phyloP scores from a whole-genome alignment of 768 basidiomycete genomes.

The Pisolithus sp. region DNA sequence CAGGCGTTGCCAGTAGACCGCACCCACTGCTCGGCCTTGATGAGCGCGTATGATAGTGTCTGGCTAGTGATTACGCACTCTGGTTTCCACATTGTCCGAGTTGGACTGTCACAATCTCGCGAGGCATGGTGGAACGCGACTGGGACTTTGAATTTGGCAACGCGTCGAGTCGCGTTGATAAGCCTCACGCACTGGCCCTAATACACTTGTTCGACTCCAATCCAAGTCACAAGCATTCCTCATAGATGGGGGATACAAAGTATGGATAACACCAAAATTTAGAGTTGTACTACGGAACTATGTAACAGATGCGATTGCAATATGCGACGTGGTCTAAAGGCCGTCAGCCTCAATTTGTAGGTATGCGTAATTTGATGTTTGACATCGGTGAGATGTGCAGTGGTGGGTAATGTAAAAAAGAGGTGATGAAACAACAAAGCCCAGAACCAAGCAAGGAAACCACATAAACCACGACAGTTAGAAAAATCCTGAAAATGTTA shows the following conservation, averaged over 20 bases:
- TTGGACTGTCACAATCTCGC: slow-evolving; percentile 78
- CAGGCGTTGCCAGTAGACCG: slow-evolving; percentile 96
- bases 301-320: slow-evolving; percentile 7
- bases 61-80: slow-evolving; percentile 44
- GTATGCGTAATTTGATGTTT: slow-evolving; percentile 24
- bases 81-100: slow-evolving; percentile 93
- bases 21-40: slow-evolving; percentile 60
- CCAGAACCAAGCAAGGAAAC: slow-evolving; percentile 5
- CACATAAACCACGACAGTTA: slow-evolving; percentile 3
- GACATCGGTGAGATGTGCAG: slow-evolving; percentile 13
- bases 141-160: slow-evolving; percentile 10
- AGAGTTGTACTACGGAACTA: too few species aligned
- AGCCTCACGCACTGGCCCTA: neutral
- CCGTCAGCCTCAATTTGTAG: slow-evolving; percentile 29
- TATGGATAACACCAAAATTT: too few species aligned
- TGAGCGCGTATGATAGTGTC: neutral
- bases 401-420: slow-evolving; percentile 16
- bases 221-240: too few species aligned
- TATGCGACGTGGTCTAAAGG: slow-evolving; percentile 22
- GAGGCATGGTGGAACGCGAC: slow-evolving; percentile 48
- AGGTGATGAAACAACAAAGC: slow-evolving; percentile 5
- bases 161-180: slow-evolving; percentile 1
- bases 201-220: neutral
- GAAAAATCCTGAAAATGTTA: slow-evolving; percentile 5
- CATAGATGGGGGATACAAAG: too few species aligned